Base-by-base conservation (phyloP, 805 yeast species). In the Ogataea haglerorum region DNA sequence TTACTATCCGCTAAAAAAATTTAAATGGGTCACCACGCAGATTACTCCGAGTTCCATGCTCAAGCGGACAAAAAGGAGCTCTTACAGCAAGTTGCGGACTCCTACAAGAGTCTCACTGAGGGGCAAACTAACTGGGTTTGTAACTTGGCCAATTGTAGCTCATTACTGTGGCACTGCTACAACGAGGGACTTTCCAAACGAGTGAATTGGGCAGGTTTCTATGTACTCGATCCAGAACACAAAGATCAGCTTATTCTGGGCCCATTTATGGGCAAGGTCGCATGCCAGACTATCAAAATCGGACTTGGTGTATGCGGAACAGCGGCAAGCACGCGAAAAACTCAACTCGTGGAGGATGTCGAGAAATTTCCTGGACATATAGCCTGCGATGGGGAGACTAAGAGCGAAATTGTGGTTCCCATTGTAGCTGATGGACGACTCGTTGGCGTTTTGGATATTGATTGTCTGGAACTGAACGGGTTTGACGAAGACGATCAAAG, bases 211-310 rank as follows among this genome's bases (percentile, higher is more conserved):
- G 78, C 95, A 0, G 99, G 99, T 0, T 89, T 93, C 60, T 91
- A 91, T 54, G 76, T 85, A 2, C 50, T 70, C 13, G 72, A 76
- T 39, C 60, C 67, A 3, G 54, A 58, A 10, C 59, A 55, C 18
- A 34, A 51, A 1, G 34, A 58, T 1, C 78, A 73, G 53, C 67
- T 93, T 37, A 71, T 86, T 16, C 67, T 91, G 27, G 99, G 95
- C 0, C 99, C 99, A 10, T 91, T 91, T 62, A 95, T 87, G 62
- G 99, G 99, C 4, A 88, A 88, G 61, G 97, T 91, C 3, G 98
- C 98, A 0, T 91, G 99, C 55, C 98, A 93, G 62, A 65, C 67
- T 19, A 93, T 91, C 43, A 56, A 67, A 41, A 67, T 83, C 37
- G 96, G 96, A 4, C 72, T 66, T 43, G 99, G 99, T 10, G 98